A percentile compares a stretch with the other conserved stretches of the same genome.
phyloP scores from a whole-genome alignment of 2,329 filamentous ascomycete genomes.

The Verticillium longisporum region DNA sequence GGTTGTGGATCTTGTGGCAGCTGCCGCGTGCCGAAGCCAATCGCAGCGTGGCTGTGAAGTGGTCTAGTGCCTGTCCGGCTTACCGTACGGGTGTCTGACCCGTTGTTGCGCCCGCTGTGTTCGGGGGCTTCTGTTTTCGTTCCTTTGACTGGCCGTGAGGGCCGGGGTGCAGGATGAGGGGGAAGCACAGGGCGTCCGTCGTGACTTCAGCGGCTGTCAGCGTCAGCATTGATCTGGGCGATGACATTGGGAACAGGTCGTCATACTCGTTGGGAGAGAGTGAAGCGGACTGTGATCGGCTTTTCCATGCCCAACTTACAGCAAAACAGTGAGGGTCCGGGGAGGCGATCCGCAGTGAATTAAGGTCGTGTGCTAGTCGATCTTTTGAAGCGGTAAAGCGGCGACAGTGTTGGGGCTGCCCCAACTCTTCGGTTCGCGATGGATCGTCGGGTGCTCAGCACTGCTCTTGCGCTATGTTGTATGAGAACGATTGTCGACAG shows the following conservation, averaged over 20 bases:
- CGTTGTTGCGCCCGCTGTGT: background rate
- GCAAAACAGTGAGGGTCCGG: background rate
- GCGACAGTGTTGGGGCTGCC: background rate
- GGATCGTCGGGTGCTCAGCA: background rate
- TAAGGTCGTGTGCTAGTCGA: background rate
- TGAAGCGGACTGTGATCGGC: background rate
- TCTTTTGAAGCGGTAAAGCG: background rate
- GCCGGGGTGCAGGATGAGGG: background rate
- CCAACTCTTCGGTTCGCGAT: background rate
- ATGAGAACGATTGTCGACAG: too few species aligned
- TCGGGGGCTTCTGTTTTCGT: background rate
- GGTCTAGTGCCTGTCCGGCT: background rate
- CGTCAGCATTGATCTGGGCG: background rate
- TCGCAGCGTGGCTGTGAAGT: background rate
- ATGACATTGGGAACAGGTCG: background rate
- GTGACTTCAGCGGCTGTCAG: background rate
- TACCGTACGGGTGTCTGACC: background rate
- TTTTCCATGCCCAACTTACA: background rate
- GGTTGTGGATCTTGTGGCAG: background rate
- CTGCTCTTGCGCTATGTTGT: too few species aligned
- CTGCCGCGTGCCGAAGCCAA: background rate
- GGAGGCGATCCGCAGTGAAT: background rate
- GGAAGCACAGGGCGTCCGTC: background rate
- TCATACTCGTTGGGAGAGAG: background rate
- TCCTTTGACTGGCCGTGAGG: background rate